Evolutionary conservation across 768 basidiomycete genomes (phyloP).

Genomic region (Boletus vinaceobasis): DNA sequence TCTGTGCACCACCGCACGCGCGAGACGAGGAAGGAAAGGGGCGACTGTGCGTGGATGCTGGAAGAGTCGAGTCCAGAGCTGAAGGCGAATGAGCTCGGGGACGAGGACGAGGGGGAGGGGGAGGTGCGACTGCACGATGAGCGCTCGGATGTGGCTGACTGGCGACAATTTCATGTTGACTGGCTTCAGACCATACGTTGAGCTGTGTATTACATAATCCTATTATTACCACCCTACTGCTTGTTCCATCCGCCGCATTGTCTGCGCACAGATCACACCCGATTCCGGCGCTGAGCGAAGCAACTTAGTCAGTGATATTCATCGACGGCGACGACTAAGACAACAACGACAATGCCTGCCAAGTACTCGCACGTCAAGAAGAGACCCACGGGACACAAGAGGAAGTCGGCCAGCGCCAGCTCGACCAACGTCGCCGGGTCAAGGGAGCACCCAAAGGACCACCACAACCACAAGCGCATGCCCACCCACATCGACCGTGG

Average conservation of each 20-base stretch:
- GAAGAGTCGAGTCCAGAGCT: constrained; percentile 37
- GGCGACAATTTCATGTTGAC: constrained; percentile 56
- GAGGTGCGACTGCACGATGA: constrained; percentile 14
- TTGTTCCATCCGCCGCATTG: constrained; percentile 6
- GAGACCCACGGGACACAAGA: constrained; percentile 46
- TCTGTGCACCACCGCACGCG: constrained; percentile 22
- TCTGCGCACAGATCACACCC: constrained; percentile 16
- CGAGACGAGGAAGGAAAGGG: constrained; percentile 27
- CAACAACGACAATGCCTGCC: constrained; percentile 48
- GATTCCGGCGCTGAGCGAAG: background rate
- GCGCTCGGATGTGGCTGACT: constrained; percentile 32
- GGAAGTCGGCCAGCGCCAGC: constrained; percentile 35
- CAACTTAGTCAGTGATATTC: constrained; percentile 1
- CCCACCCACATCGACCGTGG: constrained; percentile 52
- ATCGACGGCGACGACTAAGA: constrained; percentile 21
- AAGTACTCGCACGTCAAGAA: constrained; percentile 79
- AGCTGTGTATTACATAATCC: constrained; percentile 19
- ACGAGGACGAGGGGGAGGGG: constrained; percentile 33
- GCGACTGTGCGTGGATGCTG: constrained; percentile 37
- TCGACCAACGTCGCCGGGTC: constrained; percentile 28
- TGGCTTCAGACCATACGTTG: constrained; percentile 25
- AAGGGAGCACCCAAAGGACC: constrained; percentile 19
- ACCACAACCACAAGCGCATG: constrained; percentile 34
- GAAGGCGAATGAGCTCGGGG: constrained; percentile 25
- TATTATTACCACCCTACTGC: background rate